Evolutionary conservation across 306 rosid species (phyloP).

Genomic region (Vigna radiata): DNA sequence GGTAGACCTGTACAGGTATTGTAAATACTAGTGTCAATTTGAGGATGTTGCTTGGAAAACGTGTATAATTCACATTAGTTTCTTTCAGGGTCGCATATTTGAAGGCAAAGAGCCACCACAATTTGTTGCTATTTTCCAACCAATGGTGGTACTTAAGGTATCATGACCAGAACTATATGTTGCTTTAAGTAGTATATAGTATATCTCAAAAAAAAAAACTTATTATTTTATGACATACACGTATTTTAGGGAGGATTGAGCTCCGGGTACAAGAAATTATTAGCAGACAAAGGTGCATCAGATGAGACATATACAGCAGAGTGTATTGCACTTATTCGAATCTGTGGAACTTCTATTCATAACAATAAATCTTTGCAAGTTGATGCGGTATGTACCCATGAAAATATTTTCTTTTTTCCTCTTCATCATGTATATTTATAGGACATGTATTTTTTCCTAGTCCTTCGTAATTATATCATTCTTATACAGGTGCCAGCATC

Average conservation of each 20-base stretch:
- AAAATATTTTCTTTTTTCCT: slow-evolving; percentile 19
- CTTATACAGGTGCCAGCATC: slow-evolving; percentile 84
- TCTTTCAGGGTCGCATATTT: slow-evolving; percentile 82
- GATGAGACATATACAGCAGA: slow-evolving; percentile 88
- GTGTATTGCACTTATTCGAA: slow-evolving; percentile 69
- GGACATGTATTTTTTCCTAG: slow-evolving; percentile 20
- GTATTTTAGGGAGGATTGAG: slow-evolving; percentile 90
- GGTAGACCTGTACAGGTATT: slow-evolving; percentile 96
- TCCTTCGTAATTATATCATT: slow-evolving; percentile 32
- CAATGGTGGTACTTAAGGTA: slow-evolving; percentile 94
- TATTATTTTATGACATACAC: slow-evolving; percentile 29
- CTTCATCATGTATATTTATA: slow-evolving; percentile 10
- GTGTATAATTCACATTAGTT: slow-evolving; percentile 43
- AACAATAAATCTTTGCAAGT: slow-evolving; percentile 89
- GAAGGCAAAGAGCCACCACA: slow-evolving; percentile 94
- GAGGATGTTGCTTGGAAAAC: slow-evolving; percentile 37
- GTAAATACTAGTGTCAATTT: slow-evolving; percentile 41
- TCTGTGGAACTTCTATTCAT: slow-evolving; percentile 74
- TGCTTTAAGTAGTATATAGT: slow-evolving; percentile 19
- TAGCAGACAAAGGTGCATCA: slow-evolving; percentile 64
- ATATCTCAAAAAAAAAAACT: slow-evolving; percentile 29
- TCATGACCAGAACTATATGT: slow-evolving; percentile 23
- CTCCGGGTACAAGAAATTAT: slow-evolving; percentile 69
- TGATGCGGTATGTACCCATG: slow-evolving; percentile 68
- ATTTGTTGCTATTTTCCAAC: slow-evolving; percentile 88